Evolutionary conservation across 164 flowering plant species (phyloP), one percentile per base, ranked within the genome.

Genomic region (Berberis vulgaris): DNA sequence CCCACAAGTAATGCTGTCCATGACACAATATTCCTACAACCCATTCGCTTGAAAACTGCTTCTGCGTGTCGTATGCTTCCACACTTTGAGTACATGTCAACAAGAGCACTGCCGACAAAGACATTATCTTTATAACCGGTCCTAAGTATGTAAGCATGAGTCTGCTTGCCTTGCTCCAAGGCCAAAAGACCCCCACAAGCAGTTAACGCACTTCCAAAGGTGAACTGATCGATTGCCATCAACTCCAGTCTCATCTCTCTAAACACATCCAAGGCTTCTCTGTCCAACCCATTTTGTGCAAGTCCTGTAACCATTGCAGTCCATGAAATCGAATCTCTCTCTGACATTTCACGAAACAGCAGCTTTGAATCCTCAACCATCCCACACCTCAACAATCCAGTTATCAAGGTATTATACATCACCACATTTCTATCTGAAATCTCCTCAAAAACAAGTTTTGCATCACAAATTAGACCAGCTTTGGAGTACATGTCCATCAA

Each of bases 1-100:
- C 95, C 98, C 65, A 86, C 92, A 12, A 89, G 71, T 86, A 91
- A 77, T 49, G 96, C 84, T 13, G 96, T 91, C 95, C 98, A 91
- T 2, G 96, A 84, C 12, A 88, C 81, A 53, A 83, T 85, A 71
- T 91, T 89, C 79, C 73, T 86, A 46, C 50, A 8, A 5, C 50
- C 49, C 94, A 89, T 91, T 70, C 68, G 72, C 70, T 67, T 73
- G 64, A 91, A 89, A 57, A 87, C 84, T 43, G 62, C 46, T 65
- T 89, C 94, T 41, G 96, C 92, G 71, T 61, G 79, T 59, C 57
- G 69, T 57, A 87, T 74, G 66, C 68, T 71, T 64, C 72, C 75
- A 67, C 91, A 84, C 75, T 88, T 91, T 58, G 82, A 84, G 69
- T 91, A 89, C 96, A 88, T 83, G 69, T 91, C 97, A 61, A 88